Evolutionary conservation across 164 flowering plant species (phyloP), one percentile per base, ranked within the genome.

Genomic region (Echeveria elegans): DNA sequence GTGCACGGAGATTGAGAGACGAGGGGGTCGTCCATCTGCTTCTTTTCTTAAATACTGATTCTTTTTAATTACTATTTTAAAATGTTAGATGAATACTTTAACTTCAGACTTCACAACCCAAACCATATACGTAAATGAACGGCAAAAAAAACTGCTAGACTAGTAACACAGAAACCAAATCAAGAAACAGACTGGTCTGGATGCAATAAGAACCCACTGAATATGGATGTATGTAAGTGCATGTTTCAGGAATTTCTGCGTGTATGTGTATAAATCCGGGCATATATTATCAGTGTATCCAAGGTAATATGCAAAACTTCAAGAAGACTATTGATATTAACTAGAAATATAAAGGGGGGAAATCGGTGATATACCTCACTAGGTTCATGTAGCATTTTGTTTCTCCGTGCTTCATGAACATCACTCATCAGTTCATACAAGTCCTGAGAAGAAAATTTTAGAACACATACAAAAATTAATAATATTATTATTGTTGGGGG

Each of bases 81-180:
- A n/a, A n/a, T n/a, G n/a, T n/a, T n/a, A n/a, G n/a, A n/a, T n/a
- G n/a, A n/a, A 73, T 32, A 83, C 92, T 62, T 70, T 82, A 72
- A 87, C 87, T 69, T 87, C 92, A 77, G 80, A 80, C 71, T 87
- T 88, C 92, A 87, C 85, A 74, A 85, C 92, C 87, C 81, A 80
- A 60, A 87, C 92, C 92, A 85, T 45, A 70, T 1, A 2, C 45
- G 18, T 36, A 32, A 56, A 56, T 1, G 1, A 50, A 56, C n/a
- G n/a, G 3, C 32, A 28, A 5, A 26, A 21, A 16, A 21, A 53
- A 18, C 2, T 24, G 24, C 60, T 11, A 53, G 18, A n/a, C 32
- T 12, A 19, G n/a, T n/a, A 56, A 21, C 11, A 53, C 31, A 53
- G 31, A 26, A 53, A 53, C 15, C 28, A 4, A 56, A 56, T 5